Percentiles rank a stretch among this genome's conserved stretches.
phyloP scores from a whole-genome alignment of 2,329 filamentous ascomycete species.

The Apiospora marii region DNA sequence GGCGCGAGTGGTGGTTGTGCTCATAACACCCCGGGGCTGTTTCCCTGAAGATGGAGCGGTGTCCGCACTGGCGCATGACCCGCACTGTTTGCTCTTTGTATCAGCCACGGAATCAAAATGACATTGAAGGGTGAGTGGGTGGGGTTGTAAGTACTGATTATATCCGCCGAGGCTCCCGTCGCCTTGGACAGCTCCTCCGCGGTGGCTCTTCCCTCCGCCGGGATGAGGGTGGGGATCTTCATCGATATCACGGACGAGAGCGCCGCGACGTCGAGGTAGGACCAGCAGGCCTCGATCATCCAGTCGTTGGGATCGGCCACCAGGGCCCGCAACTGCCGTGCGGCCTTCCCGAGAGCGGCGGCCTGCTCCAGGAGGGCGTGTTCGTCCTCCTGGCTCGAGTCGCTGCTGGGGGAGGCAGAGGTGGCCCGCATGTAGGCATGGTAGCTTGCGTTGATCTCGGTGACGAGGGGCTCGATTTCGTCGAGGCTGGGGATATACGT shows the following conservation, averaged over 20 bases:
- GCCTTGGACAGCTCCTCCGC: not conserved
- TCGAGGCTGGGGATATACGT: not conserved
- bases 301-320: not conserved
- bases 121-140: not conserved
- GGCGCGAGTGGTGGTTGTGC: not conserved
- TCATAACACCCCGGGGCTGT: not conserved
- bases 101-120: fast-evolving
- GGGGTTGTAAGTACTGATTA: not conserved
- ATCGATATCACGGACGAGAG: not conserved
- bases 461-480: not conserved
- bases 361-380: not conserved
- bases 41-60: slow-evolving; percentile 3
- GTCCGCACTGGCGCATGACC: not conserved
- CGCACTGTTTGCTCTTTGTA: not conserved
- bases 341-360: not conserved
- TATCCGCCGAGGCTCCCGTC: not conserved
- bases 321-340: not conserved
- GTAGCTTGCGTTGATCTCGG: not conserved
- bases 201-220: not conserved
- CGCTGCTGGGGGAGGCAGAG: not conserved
- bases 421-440: not conserved
- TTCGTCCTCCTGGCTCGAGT: not conserved
- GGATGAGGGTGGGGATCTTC: not conserved
- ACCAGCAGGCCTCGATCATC: slow-evolving; percentile 7
- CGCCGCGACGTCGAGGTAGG: not conserved